Conservation (phyloP, 371 early-diverging fungal species). For the Circinella umbellata region DNA sequence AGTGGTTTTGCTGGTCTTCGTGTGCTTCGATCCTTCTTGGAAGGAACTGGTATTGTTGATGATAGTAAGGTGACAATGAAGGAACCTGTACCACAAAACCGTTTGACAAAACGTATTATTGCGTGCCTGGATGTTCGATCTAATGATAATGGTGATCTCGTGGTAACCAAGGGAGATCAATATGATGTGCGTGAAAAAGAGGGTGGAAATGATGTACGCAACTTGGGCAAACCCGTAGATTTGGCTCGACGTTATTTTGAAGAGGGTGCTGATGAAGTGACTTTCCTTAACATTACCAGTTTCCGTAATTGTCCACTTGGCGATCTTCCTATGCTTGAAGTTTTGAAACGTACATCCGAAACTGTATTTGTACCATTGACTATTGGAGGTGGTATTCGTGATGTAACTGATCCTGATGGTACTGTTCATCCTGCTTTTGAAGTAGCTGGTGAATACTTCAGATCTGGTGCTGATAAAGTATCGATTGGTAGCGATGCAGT, state of each 20-base stretch:
- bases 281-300: conserved; percentile 97
- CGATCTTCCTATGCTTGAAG: conserved; percentile 96
- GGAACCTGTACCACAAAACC: conserved; percentile 49
- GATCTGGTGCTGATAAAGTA: conserved; percentile 98
- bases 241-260: conserved; percentile 90
- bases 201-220: conserved; percentile 84
- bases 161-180: conserved; percentile 98
- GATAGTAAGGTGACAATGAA: conserved; percentile 29
- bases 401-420: conserved; percentile 84
- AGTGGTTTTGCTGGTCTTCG: conserved; percentile 89
- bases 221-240: conserved; percentile 96
- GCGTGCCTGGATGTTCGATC: conserved; percentile 97
- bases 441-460: conserved; percentile 96
- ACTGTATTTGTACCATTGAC: conserved; percentile 97
- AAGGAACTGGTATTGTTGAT: conserved; percentile 48
- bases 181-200: conserved; percentile 94
- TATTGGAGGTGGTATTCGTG: conserved; percentile 97
- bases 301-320: conserved; percentile 90
- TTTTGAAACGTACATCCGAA: conserved; percentile 85
- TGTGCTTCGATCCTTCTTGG: conserved; percentile 82
- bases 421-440: conserved; percentile 84
- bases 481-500: conserved; percentile 99
- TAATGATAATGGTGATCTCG: conserved; percentile 95
- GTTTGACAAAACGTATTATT: conserved; percentile 89
- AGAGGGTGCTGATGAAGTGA: conserved; percentile 97